Evolutionary conservation across 805 yeast genomes (phyloP).

Genomic region (Monosporozyma aerobia): DNA sequence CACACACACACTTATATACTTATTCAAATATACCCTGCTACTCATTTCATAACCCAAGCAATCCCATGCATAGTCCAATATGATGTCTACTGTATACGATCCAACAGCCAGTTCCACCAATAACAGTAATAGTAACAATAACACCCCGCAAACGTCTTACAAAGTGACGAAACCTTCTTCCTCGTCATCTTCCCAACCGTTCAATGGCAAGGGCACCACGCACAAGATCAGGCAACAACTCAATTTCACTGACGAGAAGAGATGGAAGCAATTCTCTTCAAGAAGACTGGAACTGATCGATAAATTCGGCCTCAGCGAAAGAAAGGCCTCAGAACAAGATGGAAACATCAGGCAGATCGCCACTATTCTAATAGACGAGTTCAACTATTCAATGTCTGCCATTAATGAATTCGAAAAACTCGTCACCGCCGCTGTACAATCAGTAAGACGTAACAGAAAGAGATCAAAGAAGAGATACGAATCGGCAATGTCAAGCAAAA

Average conservation of each 20-base stretch:
- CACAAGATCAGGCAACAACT: conserved; percentile 40
- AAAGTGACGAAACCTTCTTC: background rate
- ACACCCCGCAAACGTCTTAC: background rate
- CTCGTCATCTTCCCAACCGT: background rate
- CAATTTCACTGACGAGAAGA: conserved; percentile 67
- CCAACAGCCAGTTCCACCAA: background rate
- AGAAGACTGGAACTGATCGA: conserved; percentile 85
- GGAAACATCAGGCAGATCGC: conserved; percentile 73
- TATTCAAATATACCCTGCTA: no score
- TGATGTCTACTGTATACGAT: background rate
- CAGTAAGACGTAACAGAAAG: conserved; percentile 82
- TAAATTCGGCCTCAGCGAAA: conserved; percentile 45
- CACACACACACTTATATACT: background rate
- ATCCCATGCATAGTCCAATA: background rate
- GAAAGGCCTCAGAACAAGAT: conserved; percentile 91
- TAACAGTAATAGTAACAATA: no score
- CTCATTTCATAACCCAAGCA: no score
- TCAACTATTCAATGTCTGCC: conserved; percentile 51
- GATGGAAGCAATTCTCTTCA: conserved; percentile 88
- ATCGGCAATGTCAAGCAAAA: background rate
- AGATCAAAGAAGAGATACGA: conserved; percentile 39
- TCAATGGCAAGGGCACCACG: conserved; percentile 31
- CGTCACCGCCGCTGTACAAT: conserved; percentile 90
- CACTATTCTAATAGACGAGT: conserved; percentile 64
- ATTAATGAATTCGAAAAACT: conserved; percentile 75